Percentiles rank a stretch among this genome's conserved stretches.
These are phyloP conservation scores for Candida namnaoensis DNA, from an alignment of 805 yeast genomes.

Conservation along the genomic window DNA sequence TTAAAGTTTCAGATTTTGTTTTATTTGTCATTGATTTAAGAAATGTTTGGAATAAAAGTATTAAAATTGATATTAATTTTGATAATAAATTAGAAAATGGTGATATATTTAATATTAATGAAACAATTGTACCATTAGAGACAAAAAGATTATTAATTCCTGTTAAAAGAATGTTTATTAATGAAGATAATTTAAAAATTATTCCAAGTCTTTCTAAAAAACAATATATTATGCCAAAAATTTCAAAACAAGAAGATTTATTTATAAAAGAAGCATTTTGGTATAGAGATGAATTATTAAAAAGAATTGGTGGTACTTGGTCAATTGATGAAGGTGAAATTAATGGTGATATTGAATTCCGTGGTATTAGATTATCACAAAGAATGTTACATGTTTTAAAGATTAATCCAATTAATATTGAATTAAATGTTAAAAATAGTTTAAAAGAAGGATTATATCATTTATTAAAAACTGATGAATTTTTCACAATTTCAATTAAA, in stretches of 20 bases:
- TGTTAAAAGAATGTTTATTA: conserved; percentile 41
- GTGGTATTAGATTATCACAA: conserved; percentile 54
- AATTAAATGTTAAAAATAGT: conserved; percentile 18
- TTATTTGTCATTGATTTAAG: conserved; percentile 66
- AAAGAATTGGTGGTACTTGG: conserved; percentile 64
- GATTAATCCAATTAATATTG: conserved; percentile 37
- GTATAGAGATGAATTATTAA: conserved; percentile 63
- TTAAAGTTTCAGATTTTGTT: conserved; percentile 38
- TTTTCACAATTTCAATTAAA: conserved; percentile 39
- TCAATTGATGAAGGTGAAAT: conserved; percentile 28
- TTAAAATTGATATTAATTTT: conserved; percentile 26
- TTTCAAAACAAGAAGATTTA: conserved; percentile 45
- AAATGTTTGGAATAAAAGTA: conserved; percentile 68
- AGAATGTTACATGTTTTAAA: conserved; percentile 50
- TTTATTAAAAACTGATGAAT: conserved; percentile 33
- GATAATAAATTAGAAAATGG: conserved; percentile 19
- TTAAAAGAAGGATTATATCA: conserved; percentile 21
- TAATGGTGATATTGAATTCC: conserved; percentile 53
- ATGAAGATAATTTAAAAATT: conserved; percentile 34
- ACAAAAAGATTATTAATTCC: conserved; percentile 66
- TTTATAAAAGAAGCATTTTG: conserved; percentile 65
- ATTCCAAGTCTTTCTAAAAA: conserved; percentile 67
- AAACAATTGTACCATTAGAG: conserved; percentile 31
- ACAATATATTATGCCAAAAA: conserved; percentile 51
- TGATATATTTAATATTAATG: conserved; percentile 6